phyloP scores from a whole-genome alignment of 345 rosid genomes.

The Hibiscus mutabilis region DNA sequence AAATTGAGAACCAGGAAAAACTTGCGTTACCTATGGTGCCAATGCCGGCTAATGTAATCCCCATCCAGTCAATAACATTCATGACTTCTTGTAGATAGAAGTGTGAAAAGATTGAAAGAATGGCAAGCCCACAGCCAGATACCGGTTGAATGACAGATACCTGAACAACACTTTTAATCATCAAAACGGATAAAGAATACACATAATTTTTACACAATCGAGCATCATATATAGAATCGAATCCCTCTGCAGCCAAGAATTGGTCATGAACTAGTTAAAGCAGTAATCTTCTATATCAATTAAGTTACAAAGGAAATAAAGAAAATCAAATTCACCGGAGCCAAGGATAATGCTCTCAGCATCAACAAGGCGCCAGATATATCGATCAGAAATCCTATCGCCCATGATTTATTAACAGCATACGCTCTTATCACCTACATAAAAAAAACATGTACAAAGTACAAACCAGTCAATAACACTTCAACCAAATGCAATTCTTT shows the following conservation, averaged over 20 bases:
- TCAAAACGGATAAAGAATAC: slow-evolving; percentile 7
- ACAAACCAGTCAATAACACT: background rate
- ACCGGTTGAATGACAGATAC: slow-evolving; percentile 98
- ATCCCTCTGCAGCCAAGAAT: background rate
- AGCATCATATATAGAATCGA: background rate
- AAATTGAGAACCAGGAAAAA: slow-evolving; percentile 10
- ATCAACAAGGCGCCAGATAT: slow-evolving; percentile 86
- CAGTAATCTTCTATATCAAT: background rate
- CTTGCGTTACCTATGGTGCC: slow-evolving; percentile 83
- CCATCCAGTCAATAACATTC: slow-evolving; percentile 95
- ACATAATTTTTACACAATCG: background rate
- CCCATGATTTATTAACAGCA: slow-evolving; percentile 62
- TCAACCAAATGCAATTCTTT: background rate
- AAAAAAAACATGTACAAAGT: background rate
- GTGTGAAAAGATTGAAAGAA: slow-evolving; percentile 87
- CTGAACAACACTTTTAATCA: slow-evolving; percentile 32
- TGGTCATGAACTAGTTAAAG: background rate
- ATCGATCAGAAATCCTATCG: slow-evolving; percentile 82
- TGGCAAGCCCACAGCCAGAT: slow-evolving; percentile 95
- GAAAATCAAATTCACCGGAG: slow-evolving; percentile 58
- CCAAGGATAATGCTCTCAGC: slow-evolving; percentile 86
- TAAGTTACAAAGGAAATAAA: background rate
- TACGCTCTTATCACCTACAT: slow-evolving; percentile 15
- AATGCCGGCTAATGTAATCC: slow-evolving; percentile 86
- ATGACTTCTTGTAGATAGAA: slow-evolving; percentile 91